Conservation (phyloP, 768 basidiomycete species). For the Russula brevipes region DNA sequence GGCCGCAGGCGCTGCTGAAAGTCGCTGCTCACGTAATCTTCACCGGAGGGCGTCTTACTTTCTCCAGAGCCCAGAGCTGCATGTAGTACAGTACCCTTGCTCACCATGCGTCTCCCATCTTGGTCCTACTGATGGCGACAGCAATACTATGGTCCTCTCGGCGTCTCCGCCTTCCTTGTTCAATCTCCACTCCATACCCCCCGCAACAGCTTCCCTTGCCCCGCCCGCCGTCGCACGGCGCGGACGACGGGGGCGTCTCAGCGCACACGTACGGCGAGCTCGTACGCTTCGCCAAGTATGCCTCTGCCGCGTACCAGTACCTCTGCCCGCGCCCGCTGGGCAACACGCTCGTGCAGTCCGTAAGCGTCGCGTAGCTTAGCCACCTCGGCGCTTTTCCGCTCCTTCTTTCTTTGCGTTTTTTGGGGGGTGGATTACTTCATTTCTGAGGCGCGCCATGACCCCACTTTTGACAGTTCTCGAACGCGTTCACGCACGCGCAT, state of each 20-base stretch:
- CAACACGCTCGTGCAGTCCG: conserved; percentile 39
- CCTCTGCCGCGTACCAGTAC: conserved; percentile 45
- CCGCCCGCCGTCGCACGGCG: not conserved
- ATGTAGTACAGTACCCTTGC: not conserved
- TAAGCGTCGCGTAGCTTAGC: conserved; percentile 25
- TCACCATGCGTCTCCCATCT: conserved; percentile 6
- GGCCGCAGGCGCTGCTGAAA: too few species aligned
- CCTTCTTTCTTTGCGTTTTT: too few species aligned
- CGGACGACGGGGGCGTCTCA: not conserved
- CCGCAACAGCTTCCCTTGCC: not conserved
- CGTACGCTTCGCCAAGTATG: conserved; percentile 44
- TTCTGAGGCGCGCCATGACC: not conserved
- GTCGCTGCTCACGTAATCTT: too few species aligned
- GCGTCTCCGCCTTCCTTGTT: not conserved
- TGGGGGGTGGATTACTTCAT: too few species aligned
- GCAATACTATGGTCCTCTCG: not conserved
- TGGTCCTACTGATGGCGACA: not conserved
- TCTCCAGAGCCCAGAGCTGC: too few species aligned
- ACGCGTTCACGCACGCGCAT: conserved; percentile 24
- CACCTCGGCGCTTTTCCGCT: not conserved
- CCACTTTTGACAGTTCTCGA: conserved; percentile 21
- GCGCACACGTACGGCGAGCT: conserved; percentile 36
- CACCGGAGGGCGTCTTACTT: too few species aligned
- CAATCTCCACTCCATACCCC: not conserved
- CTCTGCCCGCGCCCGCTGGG: conserved; percentile 47